A percentile compares a stretch with the other conserved stretches of the same genome.
phyloP scores from a whole-genome alignment of 805 yeast genomes.

The Pichia deserticola region DNA sequence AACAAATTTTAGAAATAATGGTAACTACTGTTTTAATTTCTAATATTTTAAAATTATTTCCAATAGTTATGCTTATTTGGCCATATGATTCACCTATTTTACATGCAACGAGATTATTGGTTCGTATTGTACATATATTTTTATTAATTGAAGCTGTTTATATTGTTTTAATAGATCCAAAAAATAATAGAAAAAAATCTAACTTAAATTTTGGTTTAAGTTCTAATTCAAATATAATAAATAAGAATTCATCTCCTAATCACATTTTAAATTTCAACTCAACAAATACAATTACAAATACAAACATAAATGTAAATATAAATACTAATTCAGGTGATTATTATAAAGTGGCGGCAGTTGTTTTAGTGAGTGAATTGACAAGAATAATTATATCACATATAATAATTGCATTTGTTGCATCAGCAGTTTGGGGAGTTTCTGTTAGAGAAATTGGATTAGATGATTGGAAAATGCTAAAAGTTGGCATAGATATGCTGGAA shows the following conservation, averaged over 20 bases:
- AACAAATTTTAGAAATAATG: conserved; percentile 21
- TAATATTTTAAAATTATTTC: conserved; percentile 74
- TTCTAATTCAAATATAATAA: too few relatives aligned
- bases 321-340: conserved; percentile 16
- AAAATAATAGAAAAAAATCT: neutral
- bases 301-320: neutral
- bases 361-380: conserved; percentile 18
- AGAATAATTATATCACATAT: conserved; percentile 17
- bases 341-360: conserved; percentile 23
- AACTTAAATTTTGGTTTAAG: neutral
- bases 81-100: conserved; percentile 78
- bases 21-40: conserved; percentile 69
- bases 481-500: conserved; percentile 15
- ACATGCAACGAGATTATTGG: conserved; percentile 27
- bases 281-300: too few relatives aligned
- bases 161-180: conserved; percentile 21
- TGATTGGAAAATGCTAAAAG: conserved; percentile 21
- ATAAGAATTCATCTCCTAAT: too few relatives aligned
- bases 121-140: conserved; percentile 25
- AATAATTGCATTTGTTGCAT: conserved; percentile 17
- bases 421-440: conserved; percentile 14
- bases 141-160: conserved; percentile 28
- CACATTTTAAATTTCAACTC: too few relatives aligned
- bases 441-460: conserved; percentile 18
- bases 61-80: conserved; percentile 93